These are phyloP conservation scores for Spathaspora girioi DNA, from an alignment of 805 yeast species.

Conservation along the genomic window DNA sequence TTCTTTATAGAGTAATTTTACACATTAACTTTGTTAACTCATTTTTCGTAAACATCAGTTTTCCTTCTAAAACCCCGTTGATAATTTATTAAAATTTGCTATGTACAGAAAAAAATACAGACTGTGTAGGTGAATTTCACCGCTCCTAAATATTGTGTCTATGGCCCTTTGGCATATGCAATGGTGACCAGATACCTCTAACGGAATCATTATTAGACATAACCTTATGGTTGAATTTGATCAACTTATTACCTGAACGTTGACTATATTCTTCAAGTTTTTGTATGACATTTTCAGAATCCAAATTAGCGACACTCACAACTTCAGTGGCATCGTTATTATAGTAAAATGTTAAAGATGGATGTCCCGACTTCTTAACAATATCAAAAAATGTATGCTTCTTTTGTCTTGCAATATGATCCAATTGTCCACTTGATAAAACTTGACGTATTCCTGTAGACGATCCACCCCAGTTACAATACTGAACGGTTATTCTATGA, in stretches of 20 bases:
- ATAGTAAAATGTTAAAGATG: constrained; percentile 48
- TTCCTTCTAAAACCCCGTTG: background rate
- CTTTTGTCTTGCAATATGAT: constrained; percentile 53
- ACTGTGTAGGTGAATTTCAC: background rate
- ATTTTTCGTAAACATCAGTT: background rate
- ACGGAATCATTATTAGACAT: constrained; percentile 76
- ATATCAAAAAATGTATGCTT: constrained; percentile 73
- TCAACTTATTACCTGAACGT: constrained; percentile 63
- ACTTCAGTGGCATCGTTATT: constrained; percentile 30
- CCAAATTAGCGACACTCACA: constrained; percentile 76
- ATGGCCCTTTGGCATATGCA: constrained; percentile 57
- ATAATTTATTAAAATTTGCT: background rate
- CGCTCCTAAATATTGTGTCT: constrained; percentile 35
- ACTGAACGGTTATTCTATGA: constrained; percentile 68
- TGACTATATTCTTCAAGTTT: constrained; percentile 63
- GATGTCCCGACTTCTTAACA: constrained; percentile 75
- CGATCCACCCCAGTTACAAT: constrained; percentile 95
- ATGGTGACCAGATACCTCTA: constrained; percentile 97
- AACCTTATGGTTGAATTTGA: constrained; percentile 70
- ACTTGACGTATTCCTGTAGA: constrained; percentile 80
- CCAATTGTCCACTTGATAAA: constrained; percentile 48
- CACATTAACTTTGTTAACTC: background rate
- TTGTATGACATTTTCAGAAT: constrained; percentile 54
- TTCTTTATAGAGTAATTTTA: background rate
- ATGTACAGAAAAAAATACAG: constrained; percentile 2